These are phyloP conservation scores for Rhodotorula babjevae DNA, from an alignment of 768 basidiomycete genomes.

Conservation along the genomic window DNA sequence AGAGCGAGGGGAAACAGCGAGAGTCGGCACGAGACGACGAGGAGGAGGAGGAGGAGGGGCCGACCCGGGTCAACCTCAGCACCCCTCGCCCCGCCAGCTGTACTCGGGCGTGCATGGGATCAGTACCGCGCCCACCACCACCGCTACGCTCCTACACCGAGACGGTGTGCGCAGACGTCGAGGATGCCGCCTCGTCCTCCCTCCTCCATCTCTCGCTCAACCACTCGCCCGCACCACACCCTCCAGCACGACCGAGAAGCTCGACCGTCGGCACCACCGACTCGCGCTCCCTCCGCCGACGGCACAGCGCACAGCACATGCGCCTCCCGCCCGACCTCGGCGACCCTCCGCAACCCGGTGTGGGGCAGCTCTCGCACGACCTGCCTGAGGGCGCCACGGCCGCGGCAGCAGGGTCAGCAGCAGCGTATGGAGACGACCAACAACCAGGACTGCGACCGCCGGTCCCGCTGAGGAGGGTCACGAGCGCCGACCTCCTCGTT, in stretches of 20 bases:
- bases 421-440: no score
- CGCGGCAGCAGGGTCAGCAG: neutral
- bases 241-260: neutral
- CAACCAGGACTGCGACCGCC: neutral
- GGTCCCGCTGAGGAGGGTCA: neutral
- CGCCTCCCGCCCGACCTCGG: neutral
- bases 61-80: no score
- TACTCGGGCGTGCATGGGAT: neutral
- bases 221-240: neutral
- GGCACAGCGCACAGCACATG: slow-evolving; percentile 6
- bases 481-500: slow-evolving; percentile 15
- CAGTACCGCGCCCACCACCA: neutral
- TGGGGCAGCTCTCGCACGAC: neutral
- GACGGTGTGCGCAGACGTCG: slow-evolving; percentile 10
- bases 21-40: no score
- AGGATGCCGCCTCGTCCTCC: slow-evolving; percentile 7
- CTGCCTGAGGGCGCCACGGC: no score
- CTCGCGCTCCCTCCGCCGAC: neutral
- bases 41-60: neutral
- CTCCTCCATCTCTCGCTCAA: neutral
- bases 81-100: neutral
- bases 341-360: neutral
- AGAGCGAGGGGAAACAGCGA: no score
- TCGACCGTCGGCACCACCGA: slow-evolving; percentile 1
- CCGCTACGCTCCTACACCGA: slow-evolving; percentile 18